phyloP scores from a whole-genome alignment of 208 protist species.

The Acanthamoeba royreba region DNA sequence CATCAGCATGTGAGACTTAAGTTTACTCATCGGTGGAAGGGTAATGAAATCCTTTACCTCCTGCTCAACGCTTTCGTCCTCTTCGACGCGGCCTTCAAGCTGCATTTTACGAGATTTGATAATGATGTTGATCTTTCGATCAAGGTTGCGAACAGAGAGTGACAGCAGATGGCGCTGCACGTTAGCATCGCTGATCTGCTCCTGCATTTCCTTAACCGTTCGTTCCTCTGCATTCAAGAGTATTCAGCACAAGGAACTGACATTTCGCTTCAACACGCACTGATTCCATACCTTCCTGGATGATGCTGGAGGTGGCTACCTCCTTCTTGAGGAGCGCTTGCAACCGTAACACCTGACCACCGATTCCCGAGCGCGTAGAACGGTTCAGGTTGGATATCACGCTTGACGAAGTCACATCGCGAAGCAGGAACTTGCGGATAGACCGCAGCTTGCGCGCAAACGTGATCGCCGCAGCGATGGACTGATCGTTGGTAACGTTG shows the following conservation, averaged over 20 bases:
- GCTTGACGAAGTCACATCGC: background rate
- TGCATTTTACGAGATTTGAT: conserved; percentile 33
- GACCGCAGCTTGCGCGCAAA: background rate
- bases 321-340: conserved; percentile 40
- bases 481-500: background rate
- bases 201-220: conserved; percentile 19
- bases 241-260: background rate
- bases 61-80: conserved; percentile 11
- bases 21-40: too few species aligned
- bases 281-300: background rate
- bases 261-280: background rate
- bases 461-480: background rate
- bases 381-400: conserved; percentile 32
- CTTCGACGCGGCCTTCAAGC: background rate
- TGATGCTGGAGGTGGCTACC: conserved; percentile 17
- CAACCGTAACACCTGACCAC: background rate
- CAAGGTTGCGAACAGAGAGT: background rate
- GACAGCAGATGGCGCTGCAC: conserved; percentile 19
- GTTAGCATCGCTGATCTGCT: conserved; percentile 21
- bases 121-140: conserved; percentile 46
- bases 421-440: conserved; percentile 33
- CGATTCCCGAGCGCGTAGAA: background rate
- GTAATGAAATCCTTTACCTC: too few species aligned
- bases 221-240: background rate
- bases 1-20: background rate